Percentiles rank a stretch among this genome's conserved stretches.
Conservation (phyloP, 1,284 basidiomycete genomes). For the Ustilago trichophora region DNA sequence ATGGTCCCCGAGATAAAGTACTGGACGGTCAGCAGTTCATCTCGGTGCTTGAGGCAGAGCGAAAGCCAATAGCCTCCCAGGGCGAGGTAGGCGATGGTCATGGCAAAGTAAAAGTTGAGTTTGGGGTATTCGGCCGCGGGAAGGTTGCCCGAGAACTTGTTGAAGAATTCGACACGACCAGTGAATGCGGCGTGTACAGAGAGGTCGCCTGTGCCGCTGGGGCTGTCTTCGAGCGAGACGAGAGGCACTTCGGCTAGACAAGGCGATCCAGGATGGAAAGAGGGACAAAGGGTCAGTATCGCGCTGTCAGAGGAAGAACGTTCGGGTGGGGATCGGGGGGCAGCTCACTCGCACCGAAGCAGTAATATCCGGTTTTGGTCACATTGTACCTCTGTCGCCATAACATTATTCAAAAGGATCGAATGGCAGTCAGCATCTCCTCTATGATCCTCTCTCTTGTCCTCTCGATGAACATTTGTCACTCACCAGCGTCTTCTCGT, state of each 20-base stretch:
- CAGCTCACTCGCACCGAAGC: conserved; percentile 76
- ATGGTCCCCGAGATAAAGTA: conserved; percentile 94
- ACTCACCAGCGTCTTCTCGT: conserved; percentile 32
- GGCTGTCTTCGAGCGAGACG: conserved; percentile 70
- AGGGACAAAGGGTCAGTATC: neutral
- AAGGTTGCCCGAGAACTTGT: conserved; percentile 86
- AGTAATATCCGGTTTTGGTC: conserved; percentile 91
- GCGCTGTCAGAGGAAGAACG: too few species aligned
- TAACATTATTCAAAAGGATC: too few species aligned
- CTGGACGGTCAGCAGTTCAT: conserved; percentile 74
- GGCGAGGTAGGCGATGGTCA: conserved; percentile 80
- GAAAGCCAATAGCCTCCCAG: conserved; percentile 82
- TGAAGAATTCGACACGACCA: conserved; percentile 84
- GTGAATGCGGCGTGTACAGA: conserved; percentile 78
- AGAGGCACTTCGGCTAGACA: conserved; percentile 89
- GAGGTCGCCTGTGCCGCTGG: conserved; percentile 1
- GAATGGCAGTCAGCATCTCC: too few species aligned
- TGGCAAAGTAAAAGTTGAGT: conserved; percentile 87
- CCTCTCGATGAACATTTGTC: too few species aligned
- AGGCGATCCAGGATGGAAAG: too few species aligned
- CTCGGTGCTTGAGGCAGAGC: conserved; percentile 81
- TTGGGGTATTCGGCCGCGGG: conserved; percentile 97
- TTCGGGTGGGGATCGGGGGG: too few species aligned
- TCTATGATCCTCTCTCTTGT: too few species aligned
- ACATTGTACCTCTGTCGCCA: conserved; percentile 77